Conservation (phyloP, 2,329 filamentous ascomycete genomes). For the Aureobasidium sp. region DNA sequence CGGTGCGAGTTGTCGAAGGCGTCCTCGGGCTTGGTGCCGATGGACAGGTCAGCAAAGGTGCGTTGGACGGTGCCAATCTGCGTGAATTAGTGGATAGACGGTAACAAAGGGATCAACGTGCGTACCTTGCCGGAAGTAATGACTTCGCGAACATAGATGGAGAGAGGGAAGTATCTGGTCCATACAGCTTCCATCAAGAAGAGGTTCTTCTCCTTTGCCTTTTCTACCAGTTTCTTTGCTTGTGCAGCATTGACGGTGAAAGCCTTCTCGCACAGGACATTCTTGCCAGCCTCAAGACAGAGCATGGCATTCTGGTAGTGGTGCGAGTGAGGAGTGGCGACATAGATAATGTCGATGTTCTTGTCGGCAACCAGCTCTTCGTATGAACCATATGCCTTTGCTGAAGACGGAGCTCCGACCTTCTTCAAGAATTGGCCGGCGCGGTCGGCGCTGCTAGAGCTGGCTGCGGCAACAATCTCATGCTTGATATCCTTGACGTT, state of each 20-base stretch:
- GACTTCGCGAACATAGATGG: constrained; percentile 65
- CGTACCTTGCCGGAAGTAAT: constrained; percentile 42
- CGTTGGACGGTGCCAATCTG: constrained; percentile 49
- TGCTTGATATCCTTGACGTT: constrained; percentile 67
- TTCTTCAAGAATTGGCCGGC: constrained; percentile 67
- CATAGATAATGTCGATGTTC: constrained; percentile 77
- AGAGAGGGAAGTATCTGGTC: constrained; percentile 83
- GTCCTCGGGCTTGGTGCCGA: constrained; percentile 55
- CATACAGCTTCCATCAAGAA: constrained; percentile 72
- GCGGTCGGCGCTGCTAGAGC: constrained; percentile 63
- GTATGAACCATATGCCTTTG: constrained; percentile 73
- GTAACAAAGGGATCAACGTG: too few relatives aligned
- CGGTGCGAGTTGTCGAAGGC: constrained; percentile 58
- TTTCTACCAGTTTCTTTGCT: constrained; percentile 62
- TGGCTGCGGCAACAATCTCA: constrained; percentile 71
- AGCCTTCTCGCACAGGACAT: constrained; percentile 86
- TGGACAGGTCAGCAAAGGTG: constrained; percentile 51
- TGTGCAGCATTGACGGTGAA: constrained; percentile 80
- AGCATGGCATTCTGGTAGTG: constrained; percentile 89
- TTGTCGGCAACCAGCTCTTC: constrained; percentile 71
- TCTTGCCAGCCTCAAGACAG: constrained; percentile 75
- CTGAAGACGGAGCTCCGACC: constrained; percentile 59
- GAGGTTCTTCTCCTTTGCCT: constrained; percentile 66
- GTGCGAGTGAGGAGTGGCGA: constrained; percentile 85
- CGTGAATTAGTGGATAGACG: neutral